Base-by-base conservation (phyloP, 352 stramenopile genomes). In the Phytophthora kernoviae region DNA sequence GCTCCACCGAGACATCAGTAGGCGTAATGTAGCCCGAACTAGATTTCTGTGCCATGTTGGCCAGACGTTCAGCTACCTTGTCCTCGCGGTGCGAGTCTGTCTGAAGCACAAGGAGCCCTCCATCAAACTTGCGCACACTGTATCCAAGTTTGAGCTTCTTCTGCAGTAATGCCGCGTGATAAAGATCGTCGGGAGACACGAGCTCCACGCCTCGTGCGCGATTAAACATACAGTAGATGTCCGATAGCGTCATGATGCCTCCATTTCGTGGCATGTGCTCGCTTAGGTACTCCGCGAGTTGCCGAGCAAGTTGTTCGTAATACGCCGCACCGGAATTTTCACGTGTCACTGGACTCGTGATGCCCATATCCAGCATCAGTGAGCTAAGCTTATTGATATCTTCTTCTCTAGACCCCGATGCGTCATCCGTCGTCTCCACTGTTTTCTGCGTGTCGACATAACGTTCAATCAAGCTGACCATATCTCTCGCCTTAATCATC, bases 191-290 rank as follows among this genome's bases (percentile, higher is more conserved):
- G 0, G 97, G 97, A 22, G 96, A 99, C 44, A 99, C 91, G 36
- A 99, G 76, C 63, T 99, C 97, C 2, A 98, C 97, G 4, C 96
- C 97, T 4, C 97, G 86, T 21, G 97, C 97, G 55, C 96, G 88
- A 81, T 99, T 99, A 59, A 98, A 99, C 56, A 99, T 90, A 67
- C 96, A 99, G 75, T 99, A 99, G 42, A 99, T 94, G 82, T 99
- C 97, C 21, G 97, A 98, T 5, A 99, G 77, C 20, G 96, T 98
- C 85, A 99, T 98, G 68, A 99, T 98, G 11, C 97, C 96, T 33
- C 94, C 94, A 60, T 96, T 89, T 43, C 76, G 77, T 5, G 91
- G 81, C 64, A 99, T 93, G 40, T 84, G 73, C 7, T 75, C 64
- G 18, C 70, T 65, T 8, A 97, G 62, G 56, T 97, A 97, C 66